Evolutionary conservation across 169 alveolate species (phyloP).

Genomic region (Eimeria praecox): DNA sequence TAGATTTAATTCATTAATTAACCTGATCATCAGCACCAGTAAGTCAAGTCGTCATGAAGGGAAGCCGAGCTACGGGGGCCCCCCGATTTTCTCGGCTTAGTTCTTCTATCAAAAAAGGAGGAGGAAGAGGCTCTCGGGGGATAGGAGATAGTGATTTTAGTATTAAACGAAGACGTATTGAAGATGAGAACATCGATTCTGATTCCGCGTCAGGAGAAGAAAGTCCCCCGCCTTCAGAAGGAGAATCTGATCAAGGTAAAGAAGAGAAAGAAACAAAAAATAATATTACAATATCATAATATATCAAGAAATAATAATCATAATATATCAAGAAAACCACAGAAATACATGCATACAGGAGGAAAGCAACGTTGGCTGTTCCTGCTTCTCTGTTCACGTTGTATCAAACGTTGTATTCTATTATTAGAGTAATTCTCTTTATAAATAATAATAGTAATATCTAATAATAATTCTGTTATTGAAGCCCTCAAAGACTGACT

Average conservation of each 20-base stretch:
- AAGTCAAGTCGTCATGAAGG: not conserved
- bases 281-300: too few species aligned
- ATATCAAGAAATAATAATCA: not conserved
- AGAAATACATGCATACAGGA: too few species aligned
- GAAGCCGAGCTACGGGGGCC: not conserved
- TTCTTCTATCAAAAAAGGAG: conserved; percentile 2
- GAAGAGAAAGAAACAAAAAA: not conserved
- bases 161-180: not conserved
- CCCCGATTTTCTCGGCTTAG: not conserved
- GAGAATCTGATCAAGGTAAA: conserved; percentile 31
- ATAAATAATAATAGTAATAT: too few species aligned
- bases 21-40: too few species aligned
- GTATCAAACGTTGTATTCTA: too few species aligned
- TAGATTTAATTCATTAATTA: too few species aligned
- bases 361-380: too few species aligned
- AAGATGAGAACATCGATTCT: conserved; percentile 46
- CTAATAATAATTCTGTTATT: too few species aligned
- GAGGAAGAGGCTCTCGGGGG: not conserved
- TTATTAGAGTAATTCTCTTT: too few species aligned
- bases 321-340: too few species aligned
- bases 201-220: conserved; percentile 65
- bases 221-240: not conserved
- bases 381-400: too few species aligned
- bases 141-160: not conserved
- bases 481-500: too few species aligned